phyloP scores from a whole-genome alignment of 2,329 filamentous ascomycete genomes.

The Microdochium bolleyi region DNA sequence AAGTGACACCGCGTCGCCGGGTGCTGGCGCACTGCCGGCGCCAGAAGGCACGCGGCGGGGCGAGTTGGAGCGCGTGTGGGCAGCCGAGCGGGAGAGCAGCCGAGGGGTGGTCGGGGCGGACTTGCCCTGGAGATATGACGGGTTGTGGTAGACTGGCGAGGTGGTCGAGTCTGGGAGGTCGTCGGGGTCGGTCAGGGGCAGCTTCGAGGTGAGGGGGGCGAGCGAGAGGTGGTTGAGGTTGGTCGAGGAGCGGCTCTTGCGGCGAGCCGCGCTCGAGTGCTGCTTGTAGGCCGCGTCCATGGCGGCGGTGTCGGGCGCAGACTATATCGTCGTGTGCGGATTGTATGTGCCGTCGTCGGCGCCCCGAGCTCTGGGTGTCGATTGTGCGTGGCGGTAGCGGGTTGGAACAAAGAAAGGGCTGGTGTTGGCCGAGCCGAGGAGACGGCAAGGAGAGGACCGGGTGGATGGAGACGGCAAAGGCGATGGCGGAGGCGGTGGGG shows the following conservation, averaged over 20 bases:
- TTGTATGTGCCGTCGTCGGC: too few species aligned
- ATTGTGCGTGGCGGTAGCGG: not conserved
- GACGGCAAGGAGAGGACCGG: not conserved
- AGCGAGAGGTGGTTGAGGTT: constrained; percentile 54
- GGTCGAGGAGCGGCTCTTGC: constrained; percentile 50
- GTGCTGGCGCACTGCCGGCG: constrained; percentile 12
- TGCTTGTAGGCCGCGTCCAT: constrained; percentile 58
- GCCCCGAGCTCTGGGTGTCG: not conserved
- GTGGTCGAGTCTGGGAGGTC: constrained; percentile 28
- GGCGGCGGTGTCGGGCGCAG: constrained; percentile 4
- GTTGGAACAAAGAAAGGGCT: not conserved
- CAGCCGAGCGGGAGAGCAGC: constrained; percentile 50
- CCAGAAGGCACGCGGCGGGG: constrained; percentile 24
- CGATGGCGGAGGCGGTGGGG: constrained; percentile 1
- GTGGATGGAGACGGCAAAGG: not conserved
- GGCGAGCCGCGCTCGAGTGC: constrained; percentile 47
- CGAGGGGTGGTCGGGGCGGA: constrained; percentile 58
- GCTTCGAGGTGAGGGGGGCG: constrained; percentile 54
- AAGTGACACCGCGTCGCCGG: constrained; percentile 22
- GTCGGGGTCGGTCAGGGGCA: constrained; percentile 48
- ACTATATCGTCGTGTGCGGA: too few species aligned
- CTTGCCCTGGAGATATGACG: constrained; percentile 53
- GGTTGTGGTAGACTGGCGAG: constrained; percentile 24
- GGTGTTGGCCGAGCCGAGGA: not conserved
- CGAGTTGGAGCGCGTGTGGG: constrained; percentile 37